phyloP scores from a whole-genome alignment of 805 yeast species.

The Suhomyces emberorum region DNA sequence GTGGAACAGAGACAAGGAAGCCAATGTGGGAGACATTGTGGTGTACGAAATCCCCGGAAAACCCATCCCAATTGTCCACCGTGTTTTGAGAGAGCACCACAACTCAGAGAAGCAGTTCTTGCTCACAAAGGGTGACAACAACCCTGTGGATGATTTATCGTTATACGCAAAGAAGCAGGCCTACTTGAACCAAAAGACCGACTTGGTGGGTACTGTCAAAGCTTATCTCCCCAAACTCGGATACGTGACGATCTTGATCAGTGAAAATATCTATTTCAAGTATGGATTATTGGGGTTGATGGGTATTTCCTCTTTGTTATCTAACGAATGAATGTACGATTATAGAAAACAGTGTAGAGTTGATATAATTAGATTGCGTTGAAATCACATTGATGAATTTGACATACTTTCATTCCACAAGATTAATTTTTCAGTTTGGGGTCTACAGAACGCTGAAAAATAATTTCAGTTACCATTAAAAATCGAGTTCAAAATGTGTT shows the following conservation, averaged over 20 bases:
- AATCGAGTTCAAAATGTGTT: too few species aligned
- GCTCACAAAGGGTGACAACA: conserved; percentile 95
- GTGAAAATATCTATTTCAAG: conserved; percentile 84
- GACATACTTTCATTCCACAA: too few species aligned
- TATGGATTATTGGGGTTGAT: conserved; percentile 71
- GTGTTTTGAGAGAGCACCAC: conserved; percentile 85
- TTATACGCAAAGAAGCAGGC: conserved; percentile 73
- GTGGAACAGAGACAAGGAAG: conserved; percentile 74
- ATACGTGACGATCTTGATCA: conserved; percentile 83
- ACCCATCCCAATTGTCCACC: conserved; percentile 92
- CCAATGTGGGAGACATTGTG: conserved; percentile 86
- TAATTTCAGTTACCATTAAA: too few species aligned
- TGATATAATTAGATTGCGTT: too few species aligned
- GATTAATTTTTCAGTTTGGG: too few species aligned
- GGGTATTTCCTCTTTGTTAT: conserved; percentile 64
- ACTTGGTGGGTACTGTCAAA: conserved; percentile 87
- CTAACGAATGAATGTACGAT: conserved; percentile 10
- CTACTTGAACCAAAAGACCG: conserved; percentile 73
- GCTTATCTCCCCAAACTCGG: conserved; percentile 90
- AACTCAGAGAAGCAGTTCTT: conserved; percentile 57
- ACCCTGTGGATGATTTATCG: conserved; percentile 85
- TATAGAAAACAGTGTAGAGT: too few species aligned
- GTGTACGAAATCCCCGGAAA: conserved; percentile 82
- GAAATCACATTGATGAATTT: too few species aligned
- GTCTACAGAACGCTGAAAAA: too few species aligned